Conservation (phyloP, 176 grass and related monocot genomes). For the Avena eriantha region DNA sequence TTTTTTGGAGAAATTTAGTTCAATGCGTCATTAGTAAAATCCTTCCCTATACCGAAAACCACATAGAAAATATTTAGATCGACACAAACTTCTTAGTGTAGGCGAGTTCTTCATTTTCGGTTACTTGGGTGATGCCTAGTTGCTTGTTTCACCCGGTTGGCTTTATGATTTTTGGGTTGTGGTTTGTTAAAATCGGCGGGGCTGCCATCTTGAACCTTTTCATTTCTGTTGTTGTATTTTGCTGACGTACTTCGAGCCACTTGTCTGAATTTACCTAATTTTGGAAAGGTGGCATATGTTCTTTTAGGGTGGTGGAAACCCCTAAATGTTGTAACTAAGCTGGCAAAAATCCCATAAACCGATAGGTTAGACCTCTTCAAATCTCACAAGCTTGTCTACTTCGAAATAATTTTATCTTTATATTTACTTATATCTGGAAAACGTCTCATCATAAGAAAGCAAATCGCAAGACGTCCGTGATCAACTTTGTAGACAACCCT, state of each 20-base stretch:
- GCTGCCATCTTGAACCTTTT: background rate
- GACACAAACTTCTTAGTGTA: background rate
- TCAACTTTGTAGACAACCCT: background rate
- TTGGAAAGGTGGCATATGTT: background rate
- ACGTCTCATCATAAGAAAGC: background rate
- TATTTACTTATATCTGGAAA: background rate
- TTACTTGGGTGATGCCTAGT: too few relatives aligned
- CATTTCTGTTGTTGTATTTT: background rate
- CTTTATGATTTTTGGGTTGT: background rate
- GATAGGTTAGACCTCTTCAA: background rate
- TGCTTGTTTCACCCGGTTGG: too few relatives aligned
- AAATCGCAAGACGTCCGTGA: background rate
- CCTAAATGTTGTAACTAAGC: background rate
- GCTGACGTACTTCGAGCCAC: background rate
- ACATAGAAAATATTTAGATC: background rate
- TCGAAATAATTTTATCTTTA: background rate
- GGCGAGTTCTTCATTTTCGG: too few relatives aligned
- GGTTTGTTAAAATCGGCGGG: background rate
- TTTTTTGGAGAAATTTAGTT: background rate
- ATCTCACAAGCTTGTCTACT: background rate
- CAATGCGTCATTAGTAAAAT: background rate
- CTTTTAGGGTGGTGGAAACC: background rate
- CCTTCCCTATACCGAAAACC: background rate
- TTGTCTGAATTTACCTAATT: background rate
- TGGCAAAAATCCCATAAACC: background rate